These are phyloP conservation scores for Colletotrichum magnum DNA, from an alignment of 2,329 filamentous ascomycete species.

Conservation along the genomic window DNA sequence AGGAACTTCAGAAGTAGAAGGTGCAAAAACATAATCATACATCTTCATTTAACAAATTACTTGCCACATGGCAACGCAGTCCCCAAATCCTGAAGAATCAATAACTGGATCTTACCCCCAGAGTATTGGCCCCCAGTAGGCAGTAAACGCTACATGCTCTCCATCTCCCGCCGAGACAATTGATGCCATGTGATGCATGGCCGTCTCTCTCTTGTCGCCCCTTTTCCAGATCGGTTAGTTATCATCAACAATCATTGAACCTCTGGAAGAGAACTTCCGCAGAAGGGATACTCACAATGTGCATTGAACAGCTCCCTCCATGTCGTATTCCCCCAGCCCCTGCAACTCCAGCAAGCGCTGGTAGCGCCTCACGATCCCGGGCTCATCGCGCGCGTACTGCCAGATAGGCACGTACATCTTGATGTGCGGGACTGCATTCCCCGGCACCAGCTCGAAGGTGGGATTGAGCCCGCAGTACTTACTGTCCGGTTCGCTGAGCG, in stretches of 20 bases:
- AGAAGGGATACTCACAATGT: background rate
- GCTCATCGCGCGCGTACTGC: slow-evolving; percentile 18
- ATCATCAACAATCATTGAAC: background rate
- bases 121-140: slow-evolving; percentile 6
- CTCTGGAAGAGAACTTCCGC: background rate
- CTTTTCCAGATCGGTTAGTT: background rate
- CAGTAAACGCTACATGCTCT: background rate
- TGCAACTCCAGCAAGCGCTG: slow-evolving; percentile 8
- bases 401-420: slow-evolving; percentile 21
- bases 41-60: too few relatives aligned
- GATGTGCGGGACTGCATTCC: slow-evolving; percentile 1
- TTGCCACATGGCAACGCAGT: too few relatives aligned
- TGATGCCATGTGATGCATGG: slow-evolving; percentile 1
- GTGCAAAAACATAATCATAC: too few relatives aligned
- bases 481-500: slow-evolving; percentile 2
- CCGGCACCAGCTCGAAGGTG: slow-evolving; percentile 1
- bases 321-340: background rate
- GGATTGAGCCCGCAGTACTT: slow-evolving; percentile 11
- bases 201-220: background rate
- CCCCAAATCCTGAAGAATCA: too few relatives aligned
- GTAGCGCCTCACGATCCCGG: slow-evolving; percentile 14
- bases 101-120: too few relatives aligned
- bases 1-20: too few relatives aligned
- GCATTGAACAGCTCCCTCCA: background rate
- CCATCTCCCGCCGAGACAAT: slow-evolving; percentile 5